Evolutionary conservation across 2,329 filamentous ascomycete genomes (phyloP).

Genomic region (Alternaria alternata): DNA sequence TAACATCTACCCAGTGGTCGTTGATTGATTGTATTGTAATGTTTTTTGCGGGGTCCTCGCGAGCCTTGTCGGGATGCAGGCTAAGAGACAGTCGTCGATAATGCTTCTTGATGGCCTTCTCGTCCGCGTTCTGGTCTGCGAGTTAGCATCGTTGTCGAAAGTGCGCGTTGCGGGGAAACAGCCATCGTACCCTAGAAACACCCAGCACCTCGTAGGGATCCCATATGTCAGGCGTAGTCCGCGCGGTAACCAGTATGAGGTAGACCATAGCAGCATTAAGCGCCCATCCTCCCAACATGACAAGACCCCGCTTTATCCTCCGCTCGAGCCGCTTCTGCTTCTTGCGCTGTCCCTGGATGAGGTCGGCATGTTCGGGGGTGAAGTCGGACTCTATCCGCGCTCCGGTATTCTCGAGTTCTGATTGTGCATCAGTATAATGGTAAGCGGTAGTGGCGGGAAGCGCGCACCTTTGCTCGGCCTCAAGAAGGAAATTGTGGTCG

Average conservation of each 20-base stretch:
- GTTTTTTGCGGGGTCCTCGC: constrained; percentile 84
- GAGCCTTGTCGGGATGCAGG: constrained; percentile 92
- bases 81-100: constrained; percentile 88
- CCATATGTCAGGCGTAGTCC: constrained; percentile 80
- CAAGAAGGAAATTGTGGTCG: constrained; percentile 87
- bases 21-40: constrained; percentile 86
- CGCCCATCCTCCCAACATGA: constrained; percentile 79
- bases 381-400: constrained; percentile 83
- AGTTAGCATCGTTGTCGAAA: constrained; percentile 28
- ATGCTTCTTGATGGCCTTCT: constrained; percentile 90
- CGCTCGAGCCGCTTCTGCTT: constrained; percentile 91
- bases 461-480: constrained; percentile 73
- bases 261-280: constrained; percentile 92
- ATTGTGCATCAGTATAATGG: constrained; percentile 20
- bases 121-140: constrained; percentile 72
- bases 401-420: constrained; percentile 79
- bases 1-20: constrained; percentile 89
- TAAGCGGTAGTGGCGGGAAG: constrained; percentile 8
- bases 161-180: not conserved
- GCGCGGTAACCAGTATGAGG: constrained; percentile 81
- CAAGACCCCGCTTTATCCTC: constrained; percentile 82
- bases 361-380: constrained; percentile 80
- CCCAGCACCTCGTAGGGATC: constrained; percentile 96
- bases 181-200: constrained; percentile 73
- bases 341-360: constrained; percentile 82